Conservation (phyloP, 352 stramenopile genomes). For the Phytophthora sp. region DNA sequence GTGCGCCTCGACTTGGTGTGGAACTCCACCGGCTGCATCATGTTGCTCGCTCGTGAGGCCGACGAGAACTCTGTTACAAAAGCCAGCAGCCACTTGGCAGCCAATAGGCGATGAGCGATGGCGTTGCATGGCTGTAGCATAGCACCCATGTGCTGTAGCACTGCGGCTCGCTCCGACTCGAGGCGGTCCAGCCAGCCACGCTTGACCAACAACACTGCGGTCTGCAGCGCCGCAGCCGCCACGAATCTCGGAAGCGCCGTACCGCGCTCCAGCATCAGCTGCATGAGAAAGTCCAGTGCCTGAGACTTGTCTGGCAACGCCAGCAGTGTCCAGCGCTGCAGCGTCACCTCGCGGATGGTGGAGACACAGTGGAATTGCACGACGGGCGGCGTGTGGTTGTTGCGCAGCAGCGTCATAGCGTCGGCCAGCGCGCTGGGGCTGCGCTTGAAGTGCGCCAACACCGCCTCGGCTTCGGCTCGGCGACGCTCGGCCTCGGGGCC, state of each 20-base stretch:
- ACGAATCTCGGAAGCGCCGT: slow-evolving; percentile 62
- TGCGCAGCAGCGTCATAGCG: slow-evolving; percentile 57
- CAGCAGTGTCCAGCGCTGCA: slow-evolving; percentile 71
- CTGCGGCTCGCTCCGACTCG: slow-evolving; percentile 49
- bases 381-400: slow-evolving; percentile 43
- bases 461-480: slow-evolving; percentile 63
- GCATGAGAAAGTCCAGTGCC: slow-evolving; percentile 78
- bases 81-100: slow-evolving; percentile 82
- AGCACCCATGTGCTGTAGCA: slow-evolving; percentile 76
- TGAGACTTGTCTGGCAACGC: slow-evolving; percentile 53
- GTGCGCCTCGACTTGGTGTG: slow-evolving; percentile 74
- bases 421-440: slow-evolving; percentile 70
- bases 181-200: slow-evolving; percentile 80
- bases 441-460: slow-evolving; percentile 85
- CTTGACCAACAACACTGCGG: slow-evolving; percentile 82
- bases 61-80: slow-evolving; percentile 89
- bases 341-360: slow-evolving; percentile 76
- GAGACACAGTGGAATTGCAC: slow-evolving; percentile 87
- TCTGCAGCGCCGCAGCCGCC: slow-evolving; percentile 64
- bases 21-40: slow-evolving; percentile 85
- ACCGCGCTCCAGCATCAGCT: slow-evolving; percentile 74
- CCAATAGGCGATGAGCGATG: slow-evolving; percentile 61
- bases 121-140: slow-evolving; percentile 50
- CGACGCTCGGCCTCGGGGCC: slow-evolving; percentile 54
- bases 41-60: slow-evolving; percentile 76